Base-by-base conservation (phyloP, 176 grass and related monocot species). In the Typha latifolia region DNA sequence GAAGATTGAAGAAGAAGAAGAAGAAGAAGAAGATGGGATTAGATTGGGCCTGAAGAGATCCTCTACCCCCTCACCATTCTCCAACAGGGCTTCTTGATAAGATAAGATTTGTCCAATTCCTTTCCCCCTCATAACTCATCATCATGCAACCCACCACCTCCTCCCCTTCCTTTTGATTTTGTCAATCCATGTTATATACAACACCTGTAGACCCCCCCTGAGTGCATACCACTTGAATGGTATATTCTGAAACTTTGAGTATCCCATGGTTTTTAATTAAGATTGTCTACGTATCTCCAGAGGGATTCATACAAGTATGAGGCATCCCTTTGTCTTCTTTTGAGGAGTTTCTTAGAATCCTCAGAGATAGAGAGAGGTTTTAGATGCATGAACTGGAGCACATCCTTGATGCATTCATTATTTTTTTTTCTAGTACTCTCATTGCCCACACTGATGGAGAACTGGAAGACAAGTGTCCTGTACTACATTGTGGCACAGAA, bases 161-260 rank as follows among this genome's bases (percentile, higher is more conserved):
- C 27, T 29, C 1, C 79, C 63, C 69, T 34, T 75, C 63, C 68
- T 82, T 79, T 83, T 76, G 52, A 62, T 73, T 72, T 87, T 59
- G 70, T 72, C 78, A 79, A 71, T 62, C 72, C 72, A 83, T 52
- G 72, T 63, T 43, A 29, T 29, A 29, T 29, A 43, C 34, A 43
- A 43, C 34, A 43, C 5, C 5, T 9, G 34, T 10, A 83, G 76
- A 83, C 76, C 27, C 27, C 27, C 24, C 24, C 24, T 26, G 27
- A 3, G 27, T 29, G 0, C 27, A 29, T 29, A 29, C 27, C 64
- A 87, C 79, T 69, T 76, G 72, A 71, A 48, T 68, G 80, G 80
- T 73, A 83, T 87, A 76, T 68, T 69, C 49, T n/a, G 63, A 72
- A 29, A 77, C 37, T 76, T 87, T 77, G 71, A 79, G 76, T 79